Base-by-base conservation (phyloP, 2,329 filamentous ascomycete species). In the Knufia fluminis region DNA sequence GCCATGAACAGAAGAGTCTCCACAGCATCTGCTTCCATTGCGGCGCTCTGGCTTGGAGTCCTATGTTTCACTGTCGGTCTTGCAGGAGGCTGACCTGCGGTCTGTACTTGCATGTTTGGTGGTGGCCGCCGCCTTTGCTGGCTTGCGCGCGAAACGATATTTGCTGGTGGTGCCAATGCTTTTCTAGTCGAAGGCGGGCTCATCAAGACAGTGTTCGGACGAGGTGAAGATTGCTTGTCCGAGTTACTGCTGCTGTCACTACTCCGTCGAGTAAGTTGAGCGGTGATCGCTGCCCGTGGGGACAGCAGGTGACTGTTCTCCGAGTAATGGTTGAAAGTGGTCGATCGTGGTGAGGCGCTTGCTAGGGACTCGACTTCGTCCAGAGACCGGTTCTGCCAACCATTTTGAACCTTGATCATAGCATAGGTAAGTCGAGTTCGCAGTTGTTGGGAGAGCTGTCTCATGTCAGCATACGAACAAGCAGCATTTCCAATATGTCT, bases 341-440 rank as follows among this genome's bases (percentile, higher is more conserved):
- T 83, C 75, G 28, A 75, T 70, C 22, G 55, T 17, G 82, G 80
- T 1, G 83, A 86, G 48, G 84, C 80, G 1, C 85, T 86, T 8
- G 85, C 79, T 35, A 87, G 69, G 41, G 78, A 79, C 67, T 91
- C 87, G 24, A 91, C 78, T 66, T 91, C 85, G 49, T 85, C 82
- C 51, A 92, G 79, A 16, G 80, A 81, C 55, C 84, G 81, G 20
- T 82, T 77, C 67, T 94, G 85, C 84, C 89, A 92, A 51, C 87
- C 88, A 62, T 94, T 82, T 63, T 88, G 87, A 35, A 96, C 85
- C 67, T 95, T 96, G 63, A 94, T 78, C 78, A 94, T 92, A 56
- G 91, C 91, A 66, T 96, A 96, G 4, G 88, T 87, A 23, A 97
- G 76, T 60, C 88, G 85, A 45, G 88, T 83, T 62, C 83, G 85